Evolutionary conservation across 2,329 filamentous ascomycete species (phyloP), one percentile per base, ranked within the genome.

Genomic region (Ascochyta pisi): DNA sequence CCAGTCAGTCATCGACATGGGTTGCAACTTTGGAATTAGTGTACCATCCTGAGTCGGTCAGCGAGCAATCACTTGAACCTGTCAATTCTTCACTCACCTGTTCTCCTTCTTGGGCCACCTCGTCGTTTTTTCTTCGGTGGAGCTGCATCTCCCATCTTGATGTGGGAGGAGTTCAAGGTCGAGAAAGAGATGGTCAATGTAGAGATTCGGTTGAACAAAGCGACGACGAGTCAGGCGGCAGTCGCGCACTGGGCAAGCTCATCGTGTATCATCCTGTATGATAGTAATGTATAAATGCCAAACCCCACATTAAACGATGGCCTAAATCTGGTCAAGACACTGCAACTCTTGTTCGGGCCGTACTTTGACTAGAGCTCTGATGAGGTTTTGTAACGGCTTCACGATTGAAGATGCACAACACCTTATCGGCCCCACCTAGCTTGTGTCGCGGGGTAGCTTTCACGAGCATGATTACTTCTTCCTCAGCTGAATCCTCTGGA

Each of bases 31-130:
- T 26, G 22, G 10, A 10, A 15, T 15, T 37, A 9, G 24, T 39
- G 31, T 43, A 56, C 53, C 53, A 56, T 39, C 53, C 53, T 56
- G 33, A 31, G 13, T 43, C 31, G 29, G 39, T 56, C 39, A 56
- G 53, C 31, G 44, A 24, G n/a, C 39, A 9, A 6, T 23, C 3
- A 24, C 13, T 26, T 16, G 9, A 19, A 16, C 4, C 6, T 6
- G 16, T 8, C 23, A 6, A 4, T 23, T 7, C 19, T 19, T 6
- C 26, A 44, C 51, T 42, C 54, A 66, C 69, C 69, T 54, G 67
- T 72, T 49, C 66, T 66, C 34, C 69, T 63, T 27, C 67, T 56
- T 13, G 66, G 45, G 3, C 67, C 67, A n/a, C 67, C 65, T 48
- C 69, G 62, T 23, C 68, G 52, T 35, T 67, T 71, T 54, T 64